These are phyloP conservation scores for Ustilago loliicola DNA, from an alignment of 1,284 basidiomycete species.

Conservation along the genomic window DNA sequence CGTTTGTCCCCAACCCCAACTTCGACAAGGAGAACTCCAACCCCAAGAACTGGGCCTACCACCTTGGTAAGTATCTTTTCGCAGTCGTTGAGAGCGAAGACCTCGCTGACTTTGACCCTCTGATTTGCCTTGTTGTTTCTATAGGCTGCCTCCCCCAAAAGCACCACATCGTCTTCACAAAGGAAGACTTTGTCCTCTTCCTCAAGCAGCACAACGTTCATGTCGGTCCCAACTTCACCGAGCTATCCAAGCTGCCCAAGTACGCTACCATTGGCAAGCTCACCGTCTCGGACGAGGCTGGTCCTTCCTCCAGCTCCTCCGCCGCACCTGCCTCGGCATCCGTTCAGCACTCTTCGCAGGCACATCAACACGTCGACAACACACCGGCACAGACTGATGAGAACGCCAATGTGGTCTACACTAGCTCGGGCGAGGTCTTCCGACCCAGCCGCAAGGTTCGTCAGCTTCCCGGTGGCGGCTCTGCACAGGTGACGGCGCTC, in stretches of 20 bases:
- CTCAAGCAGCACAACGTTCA: slow-evolving; percentile 63
- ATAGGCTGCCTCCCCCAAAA: slow-evolving; percentile 49
- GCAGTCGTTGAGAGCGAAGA: not conserved
- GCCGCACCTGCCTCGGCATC: slow-evolving; percentile 12
- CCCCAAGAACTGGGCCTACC: slow-evolving; percentile 65
- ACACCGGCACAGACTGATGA: slow-evolving; percentile 12
- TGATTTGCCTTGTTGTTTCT: not conserved
- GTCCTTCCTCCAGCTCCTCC: slow-evolving; percentile 23
- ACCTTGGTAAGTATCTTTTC: slow-evolving; percentile 46
- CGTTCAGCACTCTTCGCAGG: slow-evolving; percentile 8
- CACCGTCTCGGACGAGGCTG: slow-evolving; percentile 31
- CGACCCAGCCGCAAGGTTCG: slow-evolving; percentile 62
- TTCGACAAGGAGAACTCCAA: slow-evolving; percentile 55
- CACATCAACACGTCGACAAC: slow-evolving; percentile 11
- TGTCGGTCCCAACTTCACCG: slow-evolving; percentile 61
- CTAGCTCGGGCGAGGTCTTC: slow-evolving; percentile 60
- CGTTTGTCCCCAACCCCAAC: slow-evolving; percentile 54
- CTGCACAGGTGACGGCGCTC: slow-evolving; percentile 55
- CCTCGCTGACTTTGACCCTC: not conserved
- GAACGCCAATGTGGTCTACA: slow-evolving; percentile 46
- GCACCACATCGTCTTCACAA: slow-evolving; percentile 64
- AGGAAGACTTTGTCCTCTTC: slow-evolving; percentile 57
- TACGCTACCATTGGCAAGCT: slow-evolving; percentile 59
- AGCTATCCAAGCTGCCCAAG: slow-evolving; percentile 60
- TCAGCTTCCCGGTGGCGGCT: slow-evolving; percentile 59